These are phyloP conservation scores for Fusarium gaditjirri DNA, from an alignment of 2,329 filamentous ascomycete genomes.

Conservation along the genomic window DNA sequence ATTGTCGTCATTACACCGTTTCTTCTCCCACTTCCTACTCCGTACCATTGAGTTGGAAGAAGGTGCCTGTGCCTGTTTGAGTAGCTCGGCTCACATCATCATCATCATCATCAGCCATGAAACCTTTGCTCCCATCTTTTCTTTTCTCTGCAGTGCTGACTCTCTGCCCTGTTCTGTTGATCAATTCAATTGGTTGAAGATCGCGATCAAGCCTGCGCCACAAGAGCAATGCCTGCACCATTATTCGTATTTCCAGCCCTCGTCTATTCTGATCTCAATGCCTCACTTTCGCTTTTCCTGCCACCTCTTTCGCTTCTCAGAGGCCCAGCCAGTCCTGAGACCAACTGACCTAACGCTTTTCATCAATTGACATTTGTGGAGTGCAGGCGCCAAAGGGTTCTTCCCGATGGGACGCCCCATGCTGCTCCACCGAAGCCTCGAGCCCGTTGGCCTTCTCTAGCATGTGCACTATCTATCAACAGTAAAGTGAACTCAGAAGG, in stretches of 20 bases:
- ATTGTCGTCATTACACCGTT: conserved; percentile 23
- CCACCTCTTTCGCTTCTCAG: conserved; percentile 19
- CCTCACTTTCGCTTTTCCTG: conserved; percentile 29
- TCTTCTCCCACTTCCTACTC: not conserved
- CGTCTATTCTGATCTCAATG: conserved; percentile 12
- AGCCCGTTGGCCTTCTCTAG: conserved; percentile 30
- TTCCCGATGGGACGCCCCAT: conserved; percentile 45
- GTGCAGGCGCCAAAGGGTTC: conserved; percentile 42
- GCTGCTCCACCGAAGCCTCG: conserved; percentile 36
- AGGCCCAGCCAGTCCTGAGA: conserved; percentile 17
- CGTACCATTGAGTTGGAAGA: not conserved
- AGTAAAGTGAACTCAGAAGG: conserved; percentile 17
- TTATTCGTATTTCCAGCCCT: conserved; percentile 23
- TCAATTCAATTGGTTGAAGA: conserved; percentile 13
- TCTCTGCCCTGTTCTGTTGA: not conserved
- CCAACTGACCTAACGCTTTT: conserved; percentile 18
- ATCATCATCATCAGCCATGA: conserved; percentile 6
- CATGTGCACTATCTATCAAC: conserved; percentile 18
- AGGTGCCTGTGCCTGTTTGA: not conserved
- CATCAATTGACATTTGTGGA: conserved; percentile 40
- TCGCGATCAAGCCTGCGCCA: conserved; percentile 24
- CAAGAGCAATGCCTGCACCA: conserved; percentile 9
- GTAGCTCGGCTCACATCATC: conserved; percentile 25
- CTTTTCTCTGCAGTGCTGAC: not conserved
- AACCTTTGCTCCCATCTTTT: conserved; percentile 2